Conservation (phyloP, 2,329 filamentous ascomycete genomes). For the Neonectria coccinea region DNA sequence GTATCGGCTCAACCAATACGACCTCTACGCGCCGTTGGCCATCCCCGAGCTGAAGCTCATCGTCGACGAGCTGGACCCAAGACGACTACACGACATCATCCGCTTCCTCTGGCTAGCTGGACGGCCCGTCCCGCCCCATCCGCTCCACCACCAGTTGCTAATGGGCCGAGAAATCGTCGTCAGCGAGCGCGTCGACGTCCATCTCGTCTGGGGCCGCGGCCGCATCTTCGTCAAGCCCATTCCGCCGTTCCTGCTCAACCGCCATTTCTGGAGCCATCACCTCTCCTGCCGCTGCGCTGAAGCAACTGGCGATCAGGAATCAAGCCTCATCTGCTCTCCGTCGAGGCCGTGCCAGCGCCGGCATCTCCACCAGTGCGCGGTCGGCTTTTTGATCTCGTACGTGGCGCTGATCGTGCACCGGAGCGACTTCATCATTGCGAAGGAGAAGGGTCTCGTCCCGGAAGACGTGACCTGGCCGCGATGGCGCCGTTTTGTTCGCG, state of each 20-base stretch:
- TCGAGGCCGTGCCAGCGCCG: constrained; percentile 1
- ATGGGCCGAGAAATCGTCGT: constrained; percentile 50
- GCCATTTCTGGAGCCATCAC: constrained; percentile 51
- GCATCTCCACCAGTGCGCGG: constrained; percentile 15
- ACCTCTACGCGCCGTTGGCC: constrained; percentile 12
- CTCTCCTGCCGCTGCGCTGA: constrained; percentile 35
- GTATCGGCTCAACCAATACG: constrained; percentile 7
- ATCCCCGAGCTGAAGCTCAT: constrained; percentile 12
- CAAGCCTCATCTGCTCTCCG: neutral
- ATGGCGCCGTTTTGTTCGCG: constrained; percentile 15
- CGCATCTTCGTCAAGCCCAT: constrained; percentile 55
- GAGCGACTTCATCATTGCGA: constrained; percentile 21
- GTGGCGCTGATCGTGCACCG: constrained; percentile 14
- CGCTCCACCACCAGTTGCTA: constrained; percentile 53
- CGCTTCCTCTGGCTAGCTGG: constrained; percentile 39
- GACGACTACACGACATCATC: constrained; percentile 21
- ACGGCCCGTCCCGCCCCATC: constrained; percentile 50
- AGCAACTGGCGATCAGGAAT: neutral
- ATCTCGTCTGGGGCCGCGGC: constrained; percentile 54
- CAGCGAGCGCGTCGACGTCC: constrained; percentile 54
- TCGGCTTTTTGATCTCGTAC: constrained; percentile 24
- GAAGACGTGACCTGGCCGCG: constrained; percentile 19
- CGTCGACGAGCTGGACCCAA: constrained; percentile 18
- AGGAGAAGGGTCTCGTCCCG: constrained; percentile 10
- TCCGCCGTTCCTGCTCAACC: constrained; percentile 54